phyloP scores from a whole-genome alignment of 208 protist genomes.

The Crithidia thermophila region DNA sequence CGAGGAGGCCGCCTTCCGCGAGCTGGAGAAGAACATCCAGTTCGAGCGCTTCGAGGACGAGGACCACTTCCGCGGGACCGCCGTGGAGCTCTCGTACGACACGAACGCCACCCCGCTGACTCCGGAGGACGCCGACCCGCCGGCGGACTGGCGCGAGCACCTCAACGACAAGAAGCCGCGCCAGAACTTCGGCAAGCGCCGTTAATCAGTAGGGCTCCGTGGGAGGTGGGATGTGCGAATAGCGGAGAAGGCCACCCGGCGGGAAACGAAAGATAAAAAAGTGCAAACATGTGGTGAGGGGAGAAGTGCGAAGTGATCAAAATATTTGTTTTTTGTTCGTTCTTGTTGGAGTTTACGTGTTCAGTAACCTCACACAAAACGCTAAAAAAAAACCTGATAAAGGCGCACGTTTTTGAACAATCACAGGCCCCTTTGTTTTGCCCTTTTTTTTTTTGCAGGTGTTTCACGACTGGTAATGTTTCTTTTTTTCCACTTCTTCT shows the following conservation, averaged over 20 bases:
- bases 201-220: slow-evolving; percentile 1
- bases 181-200: slow-evolving; percentile 31
- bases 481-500: too few species aligned
- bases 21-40: slow-evolving; percentile 63
- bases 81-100: slow-evolving; percentile 82
- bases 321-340: too few species aligned
- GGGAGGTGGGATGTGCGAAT: not conserved
- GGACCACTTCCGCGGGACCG: slow-evolving; percentile 61
- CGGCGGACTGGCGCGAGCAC: slow-evolving; percentile 75
- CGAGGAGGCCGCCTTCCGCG: slow-evolving; percentile 50
- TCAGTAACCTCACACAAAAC: too few species aligned
- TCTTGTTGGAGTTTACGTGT: too few species aligned
- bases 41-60: slow-evolving; percentile 75
- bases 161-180: slow-evolving; percentile 57
- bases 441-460: not conserved
- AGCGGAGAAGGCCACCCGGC: too few species aligned
- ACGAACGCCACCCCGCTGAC: slow-evolving; percentile 71
- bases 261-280: too few species aligned
- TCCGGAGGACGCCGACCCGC: slow-evolving; percentile 74
- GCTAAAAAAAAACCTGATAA: too few species aligned
- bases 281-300: too few species aligned
- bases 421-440: too few species aligned
- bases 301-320: too few species aligned
- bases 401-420: too few species aligned
- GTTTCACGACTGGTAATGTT: too few species aligned